Evolutionary conservation across 1,284 basidiomycete species (phyloP).

Genomic region (Inonotus hispidus): DNA sequence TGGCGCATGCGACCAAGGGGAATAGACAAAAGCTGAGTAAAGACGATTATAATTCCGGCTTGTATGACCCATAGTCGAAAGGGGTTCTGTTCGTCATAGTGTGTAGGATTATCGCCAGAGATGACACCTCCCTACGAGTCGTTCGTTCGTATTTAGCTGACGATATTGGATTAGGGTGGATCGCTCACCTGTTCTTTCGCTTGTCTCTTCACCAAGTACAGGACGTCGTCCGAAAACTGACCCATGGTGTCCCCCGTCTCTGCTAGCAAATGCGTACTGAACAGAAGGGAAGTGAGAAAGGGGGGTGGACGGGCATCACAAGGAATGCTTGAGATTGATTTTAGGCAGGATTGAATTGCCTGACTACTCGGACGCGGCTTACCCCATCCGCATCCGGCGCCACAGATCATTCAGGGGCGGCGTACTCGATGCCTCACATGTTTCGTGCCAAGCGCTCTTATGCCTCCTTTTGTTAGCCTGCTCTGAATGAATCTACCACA

Average conservation of each 20-base stretch:
- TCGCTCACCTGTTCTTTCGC: conserved; percentile 45
- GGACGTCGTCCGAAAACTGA: conserved; percentile 34
- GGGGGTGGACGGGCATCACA: background rate
- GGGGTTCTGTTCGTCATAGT: conserved; percentile 59
- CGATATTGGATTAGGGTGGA: background rate
- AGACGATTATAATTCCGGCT: conserved; percentile 65
- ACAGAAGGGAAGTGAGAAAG: background rate
- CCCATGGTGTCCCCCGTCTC: conserved; percentile 30
- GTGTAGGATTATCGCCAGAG: conserved; percentile 58
- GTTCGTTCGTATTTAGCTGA: too few relatives aligned
- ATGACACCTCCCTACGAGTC: conserved; percentile 63
- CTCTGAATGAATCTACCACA: background rate
- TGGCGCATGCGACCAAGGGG: conserved; percentile 66
- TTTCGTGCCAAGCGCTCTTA: too few relatives aligned
- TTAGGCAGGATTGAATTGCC: background rate
- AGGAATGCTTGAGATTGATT: background rate
- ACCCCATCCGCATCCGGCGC: too few relatives aligned
- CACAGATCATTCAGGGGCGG: too few relatives aligned
- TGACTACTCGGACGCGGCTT: too few relatives aligned
- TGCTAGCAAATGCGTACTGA: background rate
- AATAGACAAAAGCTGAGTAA: conserved; percentile 68
- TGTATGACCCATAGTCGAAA: conserved; percentile 84
- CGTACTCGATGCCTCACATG: background rate
- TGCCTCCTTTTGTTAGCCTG: background rate
- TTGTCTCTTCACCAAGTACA: conserved; percentile 33